Base-by-base conservation (phyloP, 257 asterid genomes). In the Przewalskia tangutica region DNA sequence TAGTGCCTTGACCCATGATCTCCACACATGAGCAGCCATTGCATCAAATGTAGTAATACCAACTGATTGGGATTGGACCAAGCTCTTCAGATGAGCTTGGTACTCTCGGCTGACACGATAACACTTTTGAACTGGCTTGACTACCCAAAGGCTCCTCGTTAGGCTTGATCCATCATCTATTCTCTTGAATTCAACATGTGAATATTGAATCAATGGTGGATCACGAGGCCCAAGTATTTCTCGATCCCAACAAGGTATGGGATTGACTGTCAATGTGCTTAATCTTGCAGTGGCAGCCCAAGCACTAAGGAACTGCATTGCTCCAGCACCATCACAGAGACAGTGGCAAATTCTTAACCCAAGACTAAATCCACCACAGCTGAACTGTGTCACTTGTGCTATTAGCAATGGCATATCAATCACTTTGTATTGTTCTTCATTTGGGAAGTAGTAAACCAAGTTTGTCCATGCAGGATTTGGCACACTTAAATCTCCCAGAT, bases 251-350 rank as follows among this genome's bases (percentile, higher is more conserved):
- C 96, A 85, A 7, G 98, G 97, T 8, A 32, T 66, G 0, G 97
- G 95, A 38, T 82, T 83, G 14, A 77, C 50, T 2, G 86, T 89
- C 85, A 93, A 66, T 6, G 84, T 77, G n/a, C 95, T 94, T 2
- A 84, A 16, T 83, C 85, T 93, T 2, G 95, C 91, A 0, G 95
- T 93, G 55, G 88, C 82, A 17, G 98, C 97, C 98, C 98, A 95
- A 7, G 98, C 93, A 23, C 55, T 82, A 8, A 93, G 85, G 56
- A 95, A 92, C 83, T 95, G 98, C 98, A 95, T 93, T 11, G 97
- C 98, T 18, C 98, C 98, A 23, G 92, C 87, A 56, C 98, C 98
- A 60, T 95, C 98, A 77, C 98, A 95, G 50, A 95, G 91, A 77
- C 98, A 92, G 48, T 92, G 98, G 60, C 98, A 92, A 17, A 95